Evolutionary conservation across 2,329 filamentous ascomycete species (phyloP).

Genomic region (Talaromyces funiculosus): DNA sequence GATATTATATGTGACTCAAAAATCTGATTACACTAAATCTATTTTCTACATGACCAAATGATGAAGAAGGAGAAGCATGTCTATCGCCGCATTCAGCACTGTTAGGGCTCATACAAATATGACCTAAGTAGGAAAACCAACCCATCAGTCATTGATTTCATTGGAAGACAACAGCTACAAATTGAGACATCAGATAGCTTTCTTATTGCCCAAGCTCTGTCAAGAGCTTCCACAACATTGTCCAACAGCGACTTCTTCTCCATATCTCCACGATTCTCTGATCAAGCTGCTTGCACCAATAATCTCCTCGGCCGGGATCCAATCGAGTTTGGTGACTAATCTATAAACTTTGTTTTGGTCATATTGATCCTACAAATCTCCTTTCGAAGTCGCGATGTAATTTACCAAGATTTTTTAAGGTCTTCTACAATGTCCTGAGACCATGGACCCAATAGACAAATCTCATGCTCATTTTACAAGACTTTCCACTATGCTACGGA

Average conservation of each 20-base stretch:
- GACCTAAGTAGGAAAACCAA: not conserved
- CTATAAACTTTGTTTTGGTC: too few species aligned
- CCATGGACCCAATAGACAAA: not conserved
- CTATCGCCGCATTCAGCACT: not conserved
- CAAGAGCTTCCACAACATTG: constrained; percentile 34
- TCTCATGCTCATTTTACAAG: too few species aligned
- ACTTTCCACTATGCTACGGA: not conserved
- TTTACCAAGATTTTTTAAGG: not conserved
- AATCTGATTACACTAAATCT: not conserved
- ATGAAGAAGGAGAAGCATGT: not conserved
- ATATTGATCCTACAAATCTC: not conserved
- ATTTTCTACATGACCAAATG: not conserved
- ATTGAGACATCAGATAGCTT: not conserved
- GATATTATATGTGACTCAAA: not conserved
- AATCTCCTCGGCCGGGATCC: constrained; percentile 23
- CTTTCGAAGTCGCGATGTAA: not conserved
- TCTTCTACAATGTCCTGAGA: not conserved
- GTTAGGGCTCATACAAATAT: not conserved
- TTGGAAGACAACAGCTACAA: not conserved
- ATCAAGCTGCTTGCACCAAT: constrained; percentile 33
- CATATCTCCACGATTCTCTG: constrained; percentile 36
- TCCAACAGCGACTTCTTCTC: constrained; percentile 37
- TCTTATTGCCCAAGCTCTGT: constrained; percentile 17
- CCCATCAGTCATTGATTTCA: too few species aligned
- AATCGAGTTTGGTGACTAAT: constrained; percentile 11